Evolutionary conservation across 192 early-diverging fungal genomes (phyloP).

Genomic region (Pecoramyces ruminantium): DNA sequence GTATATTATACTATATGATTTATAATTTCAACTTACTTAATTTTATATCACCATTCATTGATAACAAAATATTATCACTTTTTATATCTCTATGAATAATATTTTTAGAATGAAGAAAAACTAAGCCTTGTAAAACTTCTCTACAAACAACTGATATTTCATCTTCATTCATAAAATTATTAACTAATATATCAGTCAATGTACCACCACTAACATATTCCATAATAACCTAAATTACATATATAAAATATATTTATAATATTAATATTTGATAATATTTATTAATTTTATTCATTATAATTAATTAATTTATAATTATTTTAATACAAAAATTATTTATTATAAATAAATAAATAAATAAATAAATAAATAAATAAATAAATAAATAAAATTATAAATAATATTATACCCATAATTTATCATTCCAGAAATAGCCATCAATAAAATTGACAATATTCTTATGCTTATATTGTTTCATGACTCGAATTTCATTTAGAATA

Average conservation of each 20-base stretch:
- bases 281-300: too few species aligned
- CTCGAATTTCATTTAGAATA: slow-evolving; percentile 24
- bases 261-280: too few species aligned
- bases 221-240: slow-evolving; percentile 13
- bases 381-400: too few species aligned
- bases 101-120: slow-evolving; percentile 12
- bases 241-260: neutral
- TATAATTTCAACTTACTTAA: neutral
- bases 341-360: too few species aligned
- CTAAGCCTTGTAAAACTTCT: slow-evolving; percentile 16
- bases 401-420: slow-evolving; percentile 20
- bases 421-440: slow-evolving; percentile 11
- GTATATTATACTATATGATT: too few species aligned
- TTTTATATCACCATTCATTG: slow-evolving; percentile 8
- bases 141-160: slow-evolving; percentile 11
- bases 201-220: slow-evolving; percentile 26
- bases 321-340: too few species aligned
- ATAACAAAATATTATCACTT: slow-evolving; percentile 17
- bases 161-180: slow-evolving; percentile 10
- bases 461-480: slow-evolving; percentile 15
- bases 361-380: too few species aligned
- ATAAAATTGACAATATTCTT: slow-evolving; percentile 25
- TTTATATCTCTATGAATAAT: slow-evolving; percentile 21
- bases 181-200: slow-evolving; percentile 13
- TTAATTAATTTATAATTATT: too few species aligned